Percentiles rank a stretch among this genome's conserved stretches.
Evolutionary conservation across 2,329 filamentous ascomycete species (phyloP).

Genomic region (Dactylellina cionopaga): DNA sequence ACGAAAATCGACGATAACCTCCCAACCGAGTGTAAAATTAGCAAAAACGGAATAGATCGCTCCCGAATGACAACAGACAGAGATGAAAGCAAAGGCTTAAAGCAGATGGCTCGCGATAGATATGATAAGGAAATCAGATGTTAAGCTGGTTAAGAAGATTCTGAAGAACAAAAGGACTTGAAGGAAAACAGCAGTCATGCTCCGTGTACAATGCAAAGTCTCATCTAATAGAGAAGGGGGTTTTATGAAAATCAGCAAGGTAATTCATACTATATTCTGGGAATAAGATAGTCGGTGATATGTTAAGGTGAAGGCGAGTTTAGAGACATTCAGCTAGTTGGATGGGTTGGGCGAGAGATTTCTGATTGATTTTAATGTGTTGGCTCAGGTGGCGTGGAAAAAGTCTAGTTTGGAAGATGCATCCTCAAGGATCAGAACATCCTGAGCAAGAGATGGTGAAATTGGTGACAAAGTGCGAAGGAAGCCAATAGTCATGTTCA

Average conservation of each 20-base stretch:
- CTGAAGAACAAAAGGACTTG: constrained; percentile 27
- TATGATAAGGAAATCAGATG: neutral
- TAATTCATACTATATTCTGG: neutral
- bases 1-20: constrained; percentile 50
- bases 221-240: constrained; percentile 37
- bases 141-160: neutral
- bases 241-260: neutral
- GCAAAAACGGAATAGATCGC: constrained; percentile 46
- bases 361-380: neutral
- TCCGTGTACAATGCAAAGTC: constrained; percentile 48
- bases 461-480: constrained; percentile 75
- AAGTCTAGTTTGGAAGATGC: constrained; percentile 52
- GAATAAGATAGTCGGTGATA: neutral
- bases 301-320: neutral
- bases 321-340: neutral
- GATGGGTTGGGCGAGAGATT: neutral
- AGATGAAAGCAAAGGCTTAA: neutral
- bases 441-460: constrained; percentile 77
- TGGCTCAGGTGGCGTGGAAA: neutral
- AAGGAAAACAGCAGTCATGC: constrained; percentile 45
- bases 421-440: constrained; percentile 76
- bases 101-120: neutral
- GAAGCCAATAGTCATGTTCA: constrained; percentile 79
- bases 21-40: constrained; percentile 49
- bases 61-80: constrained; percentile 21